Evolutionary conservation across 2,329 filamentous ascomycete species (phyloP), one percentile per base, ranked within the genome.

Genomic region (Colletotrichum cereale): DNA sequence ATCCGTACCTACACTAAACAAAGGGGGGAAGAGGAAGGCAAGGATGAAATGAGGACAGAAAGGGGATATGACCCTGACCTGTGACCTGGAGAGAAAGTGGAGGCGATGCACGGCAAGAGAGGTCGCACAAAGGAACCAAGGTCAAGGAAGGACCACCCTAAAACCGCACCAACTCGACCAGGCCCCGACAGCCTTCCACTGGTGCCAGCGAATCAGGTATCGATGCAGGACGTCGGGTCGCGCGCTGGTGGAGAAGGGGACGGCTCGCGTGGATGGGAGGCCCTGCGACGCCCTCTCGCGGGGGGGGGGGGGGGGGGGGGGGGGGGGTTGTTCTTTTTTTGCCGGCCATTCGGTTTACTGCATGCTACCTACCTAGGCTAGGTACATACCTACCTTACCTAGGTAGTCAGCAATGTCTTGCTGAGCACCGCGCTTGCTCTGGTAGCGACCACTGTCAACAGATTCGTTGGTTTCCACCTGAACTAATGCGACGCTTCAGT

Each of bases 181-280:
- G 36, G 16, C 44, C 21, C 36, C 24, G 34, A 61, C 58, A 44
- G 40, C 34, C 26, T 53, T 36, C 44, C 36, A 61, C 16, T 24
- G 21, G 21, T 8, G 52, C 47, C 36, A 48, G 36, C 66, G 61
- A 69, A 69, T 69, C 42, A 66, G 52, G 36, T 48, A 34, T 24
- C 61, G 47, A 52, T 52, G 47, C 63, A 36, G 26, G 18, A 61
- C 18, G 63, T 31, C 55, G 34, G 63, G 55, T 61, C 63, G 34
- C n/a, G 24, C 47, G 55, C 53, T 66, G 36, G 63, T 66, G 63
- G 63, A 10, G 42, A 47, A 60, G 40, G 53, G 29, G 24, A 48
- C 26, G 31, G 29, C 14, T 40, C 42, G 58, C 38, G 36, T 26
- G 10, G 12, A 31, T 55, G 24, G 48, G 29, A 29, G 24, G 34